Base-by-base conservation (phyloP, 495 filamentous ascomycete genomes). In the Aspergillus bridgeri region DNA sequence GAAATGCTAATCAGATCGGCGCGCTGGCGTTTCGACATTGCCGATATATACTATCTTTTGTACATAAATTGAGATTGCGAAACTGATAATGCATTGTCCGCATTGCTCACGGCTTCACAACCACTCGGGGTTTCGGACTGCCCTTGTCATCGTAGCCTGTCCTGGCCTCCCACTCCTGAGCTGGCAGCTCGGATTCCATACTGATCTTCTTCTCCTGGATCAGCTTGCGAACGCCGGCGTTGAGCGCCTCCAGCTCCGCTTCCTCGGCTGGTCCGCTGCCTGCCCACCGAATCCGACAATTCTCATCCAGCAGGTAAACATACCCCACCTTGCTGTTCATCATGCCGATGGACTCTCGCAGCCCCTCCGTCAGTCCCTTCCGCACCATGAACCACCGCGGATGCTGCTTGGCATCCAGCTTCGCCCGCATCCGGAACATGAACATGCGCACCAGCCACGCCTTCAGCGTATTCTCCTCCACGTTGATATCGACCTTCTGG, bases 271-370 rank as follows among this genome's bases (percentile, higher is more conserved):
- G 69, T n/a, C 91, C 94, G 70, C 91, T 92, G 3, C 89, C 94
- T 0, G 93, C 94, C 94, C 94, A 99, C 33, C 94, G 82, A 58
- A 99, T 97, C 74, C 82, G 87, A 73, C 90, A 95, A 48, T 91
- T 75, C 62, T 83, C 77, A 75, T 99, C 94, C 57, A 99, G 71
- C 54, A 99, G 78, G 75, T 96, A 99, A 23, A 91, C 89, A 77
- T 97, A 97, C 13, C 95, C 95, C 11, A 96, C 92, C 74, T 89
- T 91, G 43, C 80, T 82, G 72, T 98, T 99, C 69, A 90, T 69
- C 66, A 94, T 74, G 3, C 91, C 92, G 60, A 98, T 86, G 33
- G 81, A 76, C 69, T 92, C 87, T 54, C 86, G 83, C 24, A 96
- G 83, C 20, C 86, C 77, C 33, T 90, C 85, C 0, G 79, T 81